These are phyloP conservation scores for Coniochaeta sp. DNA, from an alignment of 2,329 filamentous ascomycete species.

Conservation along the genomic window DNA sequence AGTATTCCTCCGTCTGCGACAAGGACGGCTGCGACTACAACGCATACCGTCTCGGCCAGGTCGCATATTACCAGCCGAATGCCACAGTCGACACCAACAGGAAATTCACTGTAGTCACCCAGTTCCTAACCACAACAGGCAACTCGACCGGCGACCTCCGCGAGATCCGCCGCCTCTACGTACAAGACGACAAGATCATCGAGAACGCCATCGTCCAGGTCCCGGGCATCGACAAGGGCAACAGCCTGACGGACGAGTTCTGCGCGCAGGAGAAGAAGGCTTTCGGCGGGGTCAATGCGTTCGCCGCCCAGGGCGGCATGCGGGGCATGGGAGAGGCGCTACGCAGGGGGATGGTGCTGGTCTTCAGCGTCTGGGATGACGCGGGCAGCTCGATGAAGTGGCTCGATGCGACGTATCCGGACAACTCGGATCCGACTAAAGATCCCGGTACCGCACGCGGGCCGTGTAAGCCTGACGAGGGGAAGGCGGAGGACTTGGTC, in stretches of 20 bases:
- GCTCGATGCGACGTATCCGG: slow-evolving; percentile 42
- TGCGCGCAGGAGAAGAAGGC: slow-evolving; percentile 46
- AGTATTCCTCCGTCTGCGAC: slow-evolving; percentile 49
- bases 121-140: slow-evolving; percentile 37
- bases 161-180: slow-evolving; percentile 48
- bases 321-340: slow-evolving; percentile 42
- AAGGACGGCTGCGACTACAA: slow-evolving; percentile 57
- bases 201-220: slow-evolving; percentile 28
- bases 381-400: slow-evolving; percentile 38
- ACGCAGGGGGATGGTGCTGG: slow-evolving; percentile 32
- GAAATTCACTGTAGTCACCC: slow-evolving; percentile 50
- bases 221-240: slow-evolving; percentile 18
- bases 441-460: slow-evolving; percentile 37
- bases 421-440: slow-evolving; percentile 19
- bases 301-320: slow-evolving; percentile 36
- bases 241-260: slow-evolving; percentile 40
- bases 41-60: slow-evolving; percentile 49
- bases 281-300: slow-evolving; percentile 43
- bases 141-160: slow-evolving; percentile 37
- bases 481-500: slow-evolving; percentile 35
- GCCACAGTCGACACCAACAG: slow-evolving; percentile 43
- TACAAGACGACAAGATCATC: slow-evolving; percentile 46
- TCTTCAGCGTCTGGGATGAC: slow-evolving; percentile 42
- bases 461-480: slow-evolving; percentile 38
- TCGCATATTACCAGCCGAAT: slow-evolving; percentile 46